Evolutionary conservation across 2,329 filamentous ascomycete species (phyloP), one percentile per base, ranked within the genome.

Genomic region (Chaetomiaceae sp.): DNA sequence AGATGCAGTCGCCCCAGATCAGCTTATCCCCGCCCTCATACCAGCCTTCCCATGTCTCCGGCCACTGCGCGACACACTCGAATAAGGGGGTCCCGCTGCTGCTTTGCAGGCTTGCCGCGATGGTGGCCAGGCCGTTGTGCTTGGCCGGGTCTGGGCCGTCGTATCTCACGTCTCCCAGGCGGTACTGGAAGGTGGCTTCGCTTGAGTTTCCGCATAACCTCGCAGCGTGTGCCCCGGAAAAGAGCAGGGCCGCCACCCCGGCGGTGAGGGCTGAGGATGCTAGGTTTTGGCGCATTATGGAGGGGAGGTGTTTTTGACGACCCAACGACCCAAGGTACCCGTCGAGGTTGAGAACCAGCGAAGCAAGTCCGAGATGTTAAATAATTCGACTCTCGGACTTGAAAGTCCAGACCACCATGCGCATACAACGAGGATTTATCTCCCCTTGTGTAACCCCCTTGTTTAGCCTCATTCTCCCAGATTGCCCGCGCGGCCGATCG

Each of bases 1-100:
- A 69, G 56, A 70, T 69, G 51, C 69, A 71, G 34, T 71, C 69
- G 36, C 64, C 65, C 69, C 69, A 70, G 15, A 71, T 61, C 33
- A 67, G 64, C 36, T 65, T 61, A 12, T 31, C 55, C 1, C 61
- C 61, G 6, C 64, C 65, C 33, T 62, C 53, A 29, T 65, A 66
- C 61, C 62, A 67, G 6, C 69, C 69, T 1, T 48, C 60, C 68
- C 68, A 71, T 0, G 61, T 46, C 40, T 67, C 66, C 0, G 67
- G 67, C 69, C 69, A 70, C 36, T 68, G 64, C 0, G 61, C 63
- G 3, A 69, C 65, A n/a, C 69, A 71, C 53, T 70, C 68, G 44
- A 68, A 70, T 27, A 70, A 62, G 1, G 68, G 61, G 9, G 59
- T 61, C 14, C 39, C 59, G 11, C 47, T 56, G 1, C 59, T 64